A percentile compares a stretch with the other conserved stretches of the same genome.
Evolutionary conservation across 306 rosid genomes (phyloP).

Genomic region (Begonia peltatifolia): DNA sequence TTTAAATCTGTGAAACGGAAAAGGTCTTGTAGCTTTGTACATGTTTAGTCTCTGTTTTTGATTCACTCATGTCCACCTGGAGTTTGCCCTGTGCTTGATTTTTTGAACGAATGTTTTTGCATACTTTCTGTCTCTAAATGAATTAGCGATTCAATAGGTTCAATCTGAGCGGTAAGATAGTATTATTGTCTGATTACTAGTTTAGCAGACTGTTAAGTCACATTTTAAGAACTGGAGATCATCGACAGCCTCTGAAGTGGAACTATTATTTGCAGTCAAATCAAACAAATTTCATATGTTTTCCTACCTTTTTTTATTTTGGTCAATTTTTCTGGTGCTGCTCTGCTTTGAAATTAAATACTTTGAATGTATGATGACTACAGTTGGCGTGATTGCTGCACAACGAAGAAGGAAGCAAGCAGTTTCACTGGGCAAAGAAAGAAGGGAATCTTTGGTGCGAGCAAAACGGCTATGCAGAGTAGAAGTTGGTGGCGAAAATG

Average conservation of each 20-base stretch:
- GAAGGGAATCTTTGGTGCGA: slow-evolving; percentile 66
- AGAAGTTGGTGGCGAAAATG: slow-evolving; percentile 26
- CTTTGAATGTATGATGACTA: slow-evolving; percentile 11
- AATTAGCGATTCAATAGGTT: too few relatives aligned
- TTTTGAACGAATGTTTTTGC: too few relatives aligned
- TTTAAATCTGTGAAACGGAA: background rate
- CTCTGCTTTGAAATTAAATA: slow-evolving; percentile 5
- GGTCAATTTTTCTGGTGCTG: background rate
- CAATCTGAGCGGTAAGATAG: too few relatives aligned
- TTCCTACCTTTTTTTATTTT: background rate
- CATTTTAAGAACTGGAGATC: too few relatives aligned
- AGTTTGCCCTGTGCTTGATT: too few relatives aligned
- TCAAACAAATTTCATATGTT: too few relatives aligned
- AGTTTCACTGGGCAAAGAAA: slow-evolving; percentile 58
- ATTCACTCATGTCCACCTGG: too few relatives aligned
- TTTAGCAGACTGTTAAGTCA: too few relatives aligned
- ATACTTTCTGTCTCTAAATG: too few relatives aligned
- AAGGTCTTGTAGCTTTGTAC: background rate
- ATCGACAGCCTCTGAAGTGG: too few relatives aligned
- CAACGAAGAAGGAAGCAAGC: slow-evolving; percentile 62
- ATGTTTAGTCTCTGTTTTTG: too few relatives aligned
- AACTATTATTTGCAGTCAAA: background rate
- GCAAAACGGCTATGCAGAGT: slow-evolving; percentile 79
- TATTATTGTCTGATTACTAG: too few relatives aligned
- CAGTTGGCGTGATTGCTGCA: slow-evolving; percentile 72